These are phyloP conservation scores for Plicaturopsis crispa DNA, from an alignment of 768 basidiomycete species.

Conservation along the genomic window DNA sequence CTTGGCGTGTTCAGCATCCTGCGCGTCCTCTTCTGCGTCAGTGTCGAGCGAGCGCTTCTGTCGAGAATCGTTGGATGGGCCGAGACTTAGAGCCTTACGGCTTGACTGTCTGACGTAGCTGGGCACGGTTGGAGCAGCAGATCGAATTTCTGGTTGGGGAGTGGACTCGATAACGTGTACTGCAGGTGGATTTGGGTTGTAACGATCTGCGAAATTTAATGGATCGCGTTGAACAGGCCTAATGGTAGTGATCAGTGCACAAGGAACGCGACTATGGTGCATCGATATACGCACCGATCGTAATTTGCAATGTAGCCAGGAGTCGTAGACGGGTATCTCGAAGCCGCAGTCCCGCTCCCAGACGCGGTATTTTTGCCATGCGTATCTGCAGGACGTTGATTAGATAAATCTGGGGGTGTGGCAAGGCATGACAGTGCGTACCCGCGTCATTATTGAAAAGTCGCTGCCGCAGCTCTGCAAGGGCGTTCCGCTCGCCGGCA, in stretches of 20 bases:
- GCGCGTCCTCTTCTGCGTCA: slow-evolving; percentile 34
- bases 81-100: slow-evolving; percentile 20
- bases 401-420: too few relatives aligned
- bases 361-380: too few relatives aligned
- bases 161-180: slow-evolving; percentile 3
- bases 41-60: slow-evolving; percentile 35
- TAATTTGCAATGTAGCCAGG: too few relatives aligned
- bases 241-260: too few relatives aligned
- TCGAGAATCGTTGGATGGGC: slow-evolving; percentile 19
- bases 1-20: slow-evolving; percentile 36
- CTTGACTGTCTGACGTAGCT: slow-evolving; percentile 20
- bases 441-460: not conserved
- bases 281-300: too few relatives aligned
- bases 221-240: slow-evolving; percentile 13
- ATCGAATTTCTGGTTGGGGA: too few relatives aligned
- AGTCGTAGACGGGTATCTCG: too few relatives aligned
- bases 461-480: slow-evolving; percentile 4
- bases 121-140: slow-evolving; percentile 7
- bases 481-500: slow-evolving; percentile 31
- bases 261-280: too few relatives aligned
- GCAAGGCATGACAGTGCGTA: too few relatives aligned
- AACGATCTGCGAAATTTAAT: slow-evolving; percentile 27
- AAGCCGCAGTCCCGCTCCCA: too few relatives aligned
- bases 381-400: too few relatives aligned
- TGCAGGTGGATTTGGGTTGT: slow-evolving; percentile 23